Base-by-base conservation (phyloP, 768 basidiomycete genomes). In the Amanita pallidorosea region DNA sequence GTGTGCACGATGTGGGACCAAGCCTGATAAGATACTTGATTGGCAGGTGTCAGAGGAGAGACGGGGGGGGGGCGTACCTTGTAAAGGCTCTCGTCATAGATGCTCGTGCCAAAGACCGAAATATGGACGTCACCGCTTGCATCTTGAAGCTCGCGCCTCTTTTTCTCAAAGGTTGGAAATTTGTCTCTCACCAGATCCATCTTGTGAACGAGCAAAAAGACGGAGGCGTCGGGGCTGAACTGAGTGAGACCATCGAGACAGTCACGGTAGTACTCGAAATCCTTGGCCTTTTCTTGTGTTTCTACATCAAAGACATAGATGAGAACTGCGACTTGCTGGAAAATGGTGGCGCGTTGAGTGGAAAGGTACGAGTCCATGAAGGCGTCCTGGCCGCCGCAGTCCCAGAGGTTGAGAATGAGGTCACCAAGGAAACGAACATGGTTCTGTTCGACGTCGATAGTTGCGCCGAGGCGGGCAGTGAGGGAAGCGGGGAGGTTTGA, bases 281-380 rank as follows among this genome's bases (percentile, higher is more conserved):
- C 96, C 66, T 88, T 88, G 56, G 65, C 66, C 74, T 83, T 82
- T 61, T 94, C 91, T 36, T 82, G 78, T 37, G 85, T 81, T 58
- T 92, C 93, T 49, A 93, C 85, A 64, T 98, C 96, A 56, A 99
- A 98, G 9, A 99, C 96, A 68, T 99, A 99, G 60, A 99, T 98
- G 68, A 98, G 80, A 52, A 98, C 90, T 23, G 90, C 92, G 51
- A 97, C 96, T 61, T 97, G 89, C 59, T 88, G 83, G 71, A 99
- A 99, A 57, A 97, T 95, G 31, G 87, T 93, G n/a, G 84, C 76
- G 54, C 90, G 85, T 63, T 97, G 92, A 0, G 85, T 80, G 33
- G 85, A 84, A 52, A 99, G 85, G 67, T 97, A 98, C 25, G 88
- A 87, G 66, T 97, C 94, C 83, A 98, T 93, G 73, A 96, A 98